Conservation (phyloP, 2,329 filamentous ascomycete genomes). For the Colletotrichum karsti region DNA sequence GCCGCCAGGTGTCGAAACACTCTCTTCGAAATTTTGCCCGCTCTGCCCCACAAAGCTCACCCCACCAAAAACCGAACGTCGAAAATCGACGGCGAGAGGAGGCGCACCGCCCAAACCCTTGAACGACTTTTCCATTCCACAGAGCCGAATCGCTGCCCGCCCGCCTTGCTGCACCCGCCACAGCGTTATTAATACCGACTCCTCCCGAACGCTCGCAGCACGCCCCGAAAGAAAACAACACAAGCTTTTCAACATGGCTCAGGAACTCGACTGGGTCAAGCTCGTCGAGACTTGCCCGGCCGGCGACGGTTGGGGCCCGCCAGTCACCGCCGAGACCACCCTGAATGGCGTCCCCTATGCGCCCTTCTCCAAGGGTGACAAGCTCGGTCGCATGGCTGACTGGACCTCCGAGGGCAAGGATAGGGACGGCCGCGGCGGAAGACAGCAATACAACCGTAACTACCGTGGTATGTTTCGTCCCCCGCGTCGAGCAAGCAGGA, state of each 20-base stretch:
- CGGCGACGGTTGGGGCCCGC: slow-evolving; percentile 87
- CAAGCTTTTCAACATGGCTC: slow-evolving; percentile 49
- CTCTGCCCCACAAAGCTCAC: slow-evolving; percentile 32
- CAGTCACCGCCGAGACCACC: slow-evolving; percentile 84
- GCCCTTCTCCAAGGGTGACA: slow-evolving; percentile 98
- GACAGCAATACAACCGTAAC: slow-evolving; percentile 91
- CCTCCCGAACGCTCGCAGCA: background rate
- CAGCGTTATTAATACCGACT: background rate
- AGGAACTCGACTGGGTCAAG: slow-evolving; percentile 66
- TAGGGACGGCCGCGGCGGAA: slow-evolving; percentile 75
- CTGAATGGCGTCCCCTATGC: slow-evolving; percentile 96
- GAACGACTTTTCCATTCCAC: slow-evolving; percentile 28
- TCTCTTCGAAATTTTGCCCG: slow-evolving; percentile 30
- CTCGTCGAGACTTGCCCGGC: slow-evolving; percentile 77
- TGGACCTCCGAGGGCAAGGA: slow-evolving; percentile 95
- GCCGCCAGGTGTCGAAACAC: slow-evolving; percentile 13
- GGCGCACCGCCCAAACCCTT: slow-evolving; percentile 28
- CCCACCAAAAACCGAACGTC: slow-evolving; percentile 31
- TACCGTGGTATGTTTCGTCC: slow-evolving; percentile 76
- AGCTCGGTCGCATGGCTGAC: slow-evolving; percentile 98
- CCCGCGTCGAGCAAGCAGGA: too few species aligned
- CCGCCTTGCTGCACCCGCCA: slow-evolving; percentile 15
- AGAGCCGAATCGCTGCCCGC: slow-evolving; percentile 25
- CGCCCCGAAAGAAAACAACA: background rate
- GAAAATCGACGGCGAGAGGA: slow-evolving; percentile 31